phyloP scores from a whole-genome alignment of 495 filamentous ascomycete species.

The Talaromyces wortmannii region DNA sequence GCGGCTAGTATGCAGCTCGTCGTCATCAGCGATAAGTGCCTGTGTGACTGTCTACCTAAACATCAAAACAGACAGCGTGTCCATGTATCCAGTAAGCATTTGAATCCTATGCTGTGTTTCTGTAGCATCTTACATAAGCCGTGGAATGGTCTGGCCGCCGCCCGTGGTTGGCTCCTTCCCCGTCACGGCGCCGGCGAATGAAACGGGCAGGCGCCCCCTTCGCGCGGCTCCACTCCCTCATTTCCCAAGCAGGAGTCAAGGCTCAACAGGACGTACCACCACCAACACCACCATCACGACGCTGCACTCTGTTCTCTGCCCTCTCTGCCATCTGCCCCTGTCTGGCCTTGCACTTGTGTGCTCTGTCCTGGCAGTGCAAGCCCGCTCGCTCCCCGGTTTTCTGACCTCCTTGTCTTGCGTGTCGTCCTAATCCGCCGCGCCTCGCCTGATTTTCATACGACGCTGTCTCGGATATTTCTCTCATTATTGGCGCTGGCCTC shows the following conservation, averaged over 20 bases:
- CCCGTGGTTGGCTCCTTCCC: neutral
- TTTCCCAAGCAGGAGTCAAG: slow-evolving; percentile 5
- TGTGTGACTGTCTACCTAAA: too few relatives aligned
- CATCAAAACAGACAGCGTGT: too few relatives aligned
- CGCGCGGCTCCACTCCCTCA: neutral
- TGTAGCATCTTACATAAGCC: too few relatives aligned
- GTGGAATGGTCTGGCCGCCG: neutral
- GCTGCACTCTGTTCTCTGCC: neutral
- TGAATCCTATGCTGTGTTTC: too few relatives aligned
- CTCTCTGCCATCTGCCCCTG: neutral
- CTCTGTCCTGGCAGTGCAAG: neutral
- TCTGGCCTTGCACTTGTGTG: neutral
- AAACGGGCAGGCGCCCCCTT: neutral
- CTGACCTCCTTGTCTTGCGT: too few relatives aligned
- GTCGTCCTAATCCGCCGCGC: too few relatives aligned
- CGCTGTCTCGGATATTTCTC: too few relatives aligned
- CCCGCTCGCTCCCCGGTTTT: neutral
- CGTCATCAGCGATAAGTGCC: too few relatives aligned
- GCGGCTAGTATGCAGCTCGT: too few relatives aligned
- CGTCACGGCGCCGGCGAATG: neutral
- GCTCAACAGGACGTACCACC: neutral
- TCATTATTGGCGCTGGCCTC: too few relatives aligned
- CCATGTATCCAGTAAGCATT: too few relatives aligned
- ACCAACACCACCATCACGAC: neutral
- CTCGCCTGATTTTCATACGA: too few relatives aligned